phyloP scores from a whole-genome alignment of 106 monocot species.

The Allium sativum region DNA sequence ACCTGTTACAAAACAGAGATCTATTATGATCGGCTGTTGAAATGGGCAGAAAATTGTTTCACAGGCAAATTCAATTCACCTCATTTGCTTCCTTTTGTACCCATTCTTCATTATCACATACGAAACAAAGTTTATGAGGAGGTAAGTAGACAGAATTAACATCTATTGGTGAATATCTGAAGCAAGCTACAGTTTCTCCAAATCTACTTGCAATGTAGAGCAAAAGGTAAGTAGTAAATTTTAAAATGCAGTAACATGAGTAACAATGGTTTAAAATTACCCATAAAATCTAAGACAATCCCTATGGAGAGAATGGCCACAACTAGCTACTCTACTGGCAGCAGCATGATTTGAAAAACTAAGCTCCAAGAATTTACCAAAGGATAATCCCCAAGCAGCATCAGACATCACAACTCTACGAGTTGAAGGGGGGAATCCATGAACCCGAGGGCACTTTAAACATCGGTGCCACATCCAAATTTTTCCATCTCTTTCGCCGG shows the following conservation, averaged over 20 bases:
- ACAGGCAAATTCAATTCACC: conserved; percentile 26
- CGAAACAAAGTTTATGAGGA: conserved; percentile 71
- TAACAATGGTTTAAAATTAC: conserved; percentile 25
- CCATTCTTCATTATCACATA: conserved; percentile 48
- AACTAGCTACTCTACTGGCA: conserved; percentile 90
- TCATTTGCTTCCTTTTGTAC: conserved; percentile 71
- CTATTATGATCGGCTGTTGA: conserved; percentile 3
- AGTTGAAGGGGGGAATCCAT: conserved; percentile 66
- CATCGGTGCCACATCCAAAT: conserved; percentile 91
- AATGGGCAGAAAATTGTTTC: background rate
- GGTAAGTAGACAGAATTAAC: conserved; percentile 79
- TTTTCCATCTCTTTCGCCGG: conserved; percentile 60
- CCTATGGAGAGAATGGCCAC: conserved; percentile 92
- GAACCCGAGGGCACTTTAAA: conserved; percentile 37
- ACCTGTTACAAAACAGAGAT: conserved; percentile 37
- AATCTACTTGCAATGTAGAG: conserved; percentile 25
- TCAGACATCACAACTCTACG: conserved; percentile 70
- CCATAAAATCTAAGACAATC: conserved; percentile 99
- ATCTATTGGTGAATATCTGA: conserved; percentile 77
- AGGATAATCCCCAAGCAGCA: conserved; percentile 78
- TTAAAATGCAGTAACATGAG: background rate
- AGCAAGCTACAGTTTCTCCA: conserved; percentile 92
- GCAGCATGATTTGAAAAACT: conserved; percentile 93
- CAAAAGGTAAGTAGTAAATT: background rate
- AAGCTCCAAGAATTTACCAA: conserved; percentile 82